Base-by-base conservation (phyloP, 768 basidiomycete genomes). In the Ramaria sp. region DNA sequence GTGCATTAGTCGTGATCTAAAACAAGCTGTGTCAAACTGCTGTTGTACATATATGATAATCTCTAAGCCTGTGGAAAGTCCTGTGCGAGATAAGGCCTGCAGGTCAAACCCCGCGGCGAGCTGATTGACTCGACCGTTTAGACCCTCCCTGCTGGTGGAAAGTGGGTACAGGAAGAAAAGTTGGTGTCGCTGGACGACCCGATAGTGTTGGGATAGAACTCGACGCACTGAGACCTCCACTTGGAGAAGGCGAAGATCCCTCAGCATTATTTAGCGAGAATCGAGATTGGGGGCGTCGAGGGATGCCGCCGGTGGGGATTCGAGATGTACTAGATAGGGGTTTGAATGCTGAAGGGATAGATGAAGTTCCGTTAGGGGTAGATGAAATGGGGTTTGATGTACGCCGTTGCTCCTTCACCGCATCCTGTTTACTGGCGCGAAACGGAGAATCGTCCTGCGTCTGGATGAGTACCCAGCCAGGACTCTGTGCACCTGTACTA, bases 381-480 rank as follows among this genome's bases (percentile, higher is more conserved):
- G 80, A 75, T 30, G 74, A 77, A 51, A 76, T 73, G 20, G 86
- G 84, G 60, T 83, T 88, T 17, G 84, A 81, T 38, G 78, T 67
- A 63, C 84, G 75, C 57, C 84, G 74, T 59, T 75, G 72, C 64
- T 82, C 80, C 59, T 78, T 75, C 54, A 76, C 76, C 22, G 52
- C 30, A 20, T 48, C 59, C 73, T 71, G 47, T 77, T 73, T 67
- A 81, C 85, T 45, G 31, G 73, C 73, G 20, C 84, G 86, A 15
- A 82, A 83, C 22, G 88, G 85, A 1, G 85, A 84, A 65, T 90
- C 89, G 61, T 91, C 89, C 88, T 90, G 89, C 30, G 55, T 57
- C 39, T 57, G 55, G 51, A 91, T 88, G 38, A 91, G 78, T 42
- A 91, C 88, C 88, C 88, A 91, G 54, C 88, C 88, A 17, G 59